phyloP scores from a whole-genome alignment of 73 alveolate genomes.

The Symbiodinium natans region DNA sequence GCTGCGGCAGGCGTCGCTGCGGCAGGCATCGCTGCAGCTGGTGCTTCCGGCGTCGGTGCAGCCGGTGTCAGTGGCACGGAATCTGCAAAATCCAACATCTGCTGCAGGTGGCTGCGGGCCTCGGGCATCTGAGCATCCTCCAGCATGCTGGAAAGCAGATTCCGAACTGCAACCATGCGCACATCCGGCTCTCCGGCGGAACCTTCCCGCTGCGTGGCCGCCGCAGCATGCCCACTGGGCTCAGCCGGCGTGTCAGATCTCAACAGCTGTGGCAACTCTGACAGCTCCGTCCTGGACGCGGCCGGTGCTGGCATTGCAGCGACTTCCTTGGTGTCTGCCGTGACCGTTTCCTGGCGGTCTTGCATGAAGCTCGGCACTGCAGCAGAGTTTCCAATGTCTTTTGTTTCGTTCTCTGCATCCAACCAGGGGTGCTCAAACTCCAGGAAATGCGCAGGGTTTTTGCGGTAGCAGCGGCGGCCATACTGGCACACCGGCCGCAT shows the following conservation, averaged over 20 bases:
- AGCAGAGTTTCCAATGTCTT: neutral
- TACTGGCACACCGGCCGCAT: neutral
- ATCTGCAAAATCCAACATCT: slow-evolving; percentile 43
- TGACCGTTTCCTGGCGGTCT: slow-evolving; percentile 37
- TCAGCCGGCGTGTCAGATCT: neutral
- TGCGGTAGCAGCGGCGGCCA: slow-evolving; percentile 44
- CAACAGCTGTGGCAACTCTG: neutral
- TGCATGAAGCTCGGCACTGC: neutral
- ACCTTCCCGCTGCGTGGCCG: neutral
- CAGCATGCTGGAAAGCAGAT: slow-evolving; percentile 4
- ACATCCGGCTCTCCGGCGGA: neutral
- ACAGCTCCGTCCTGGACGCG: neutral
- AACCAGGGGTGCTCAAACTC: slow-evolving; percentile 35
- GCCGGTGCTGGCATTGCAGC: neutral
- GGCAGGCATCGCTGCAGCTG: neutral
- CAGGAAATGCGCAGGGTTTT: slow-evolving; percentile 56
- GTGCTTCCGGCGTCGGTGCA: neutral
- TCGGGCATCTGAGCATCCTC: slow-evolving; percentile 35
- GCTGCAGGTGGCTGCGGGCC: slow-evolving; percentile 43
- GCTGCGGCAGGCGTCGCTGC: neutral
- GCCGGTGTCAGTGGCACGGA: neutral
- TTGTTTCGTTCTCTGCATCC: neutral
- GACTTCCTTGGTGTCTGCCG: neutral
- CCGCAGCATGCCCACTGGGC: neutral
- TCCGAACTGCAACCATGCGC: slow-evolving; percentile 53